Evolutionary conservation across 2,329 filamentous ascomycete species (phyloP).

Genomic region (Penicillium fuscoglaucum): DNA sequence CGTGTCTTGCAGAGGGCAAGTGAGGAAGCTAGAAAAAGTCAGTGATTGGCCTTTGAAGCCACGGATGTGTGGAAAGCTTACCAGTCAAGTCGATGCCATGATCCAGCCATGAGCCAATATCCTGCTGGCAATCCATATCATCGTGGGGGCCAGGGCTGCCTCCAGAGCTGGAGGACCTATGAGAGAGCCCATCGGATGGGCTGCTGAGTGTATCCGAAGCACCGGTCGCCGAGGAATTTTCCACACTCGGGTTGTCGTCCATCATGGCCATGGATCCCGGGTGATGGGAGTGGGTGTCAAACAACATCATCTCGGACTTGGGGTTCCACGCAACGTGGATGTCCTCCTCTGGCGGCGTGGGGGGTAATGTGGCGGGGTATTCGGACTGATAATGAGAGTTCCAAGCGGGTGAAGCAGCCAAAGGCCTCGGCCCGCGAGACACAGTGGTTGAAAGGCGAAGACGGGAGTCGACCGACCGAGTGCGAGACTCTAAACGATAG

Average conservation of each 20-base stretch:
- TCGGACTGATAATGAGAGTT: conserved; percentile 28
- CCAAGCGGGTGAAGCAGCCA: conserved; percentile 29
- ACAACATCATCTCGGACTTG: conserved; percentile 32
- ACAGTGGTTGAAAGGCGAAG: conserved; percentile 39
- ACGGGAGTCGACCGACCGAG: conserved; percentile 31
- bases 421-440: conserved; percentile 33
- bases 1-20: conserved; percentile 38
- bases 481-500: conserved; percentile 28
- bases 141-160: conserved; percentile 32
- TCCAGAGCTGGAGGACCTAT: conserved; percentile 34
- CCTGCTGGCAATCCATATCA: conserved; percentile 37
- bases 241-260: conserved; percentile 33
- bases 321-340: conserved; percentile 42
- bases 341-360: conserved; percentile 47
- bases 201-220: conserved; percentile 33
- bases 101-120: conserved; percentile 38
- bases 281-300: conserved; percentile 30
- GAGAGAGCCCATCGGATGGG: conserved; percentile 33
- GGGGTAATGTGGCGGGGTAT: conserved; percentile 39
- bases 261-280: conserved; percentile 30
- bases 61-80: conserved; percentile 24
- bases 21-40: conserved; percentile 36
- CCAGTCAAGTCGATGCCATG: conserved; percentile 39
- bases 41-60: conserved; percentile 2
- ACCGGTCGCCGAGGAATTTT: conserved; percentile 29